These are phyloP conservation scores for Gonapodya prolifera DNA, from an alignment of 192 early-diverging fungal species.

Conservation along the genomic window DNA sequence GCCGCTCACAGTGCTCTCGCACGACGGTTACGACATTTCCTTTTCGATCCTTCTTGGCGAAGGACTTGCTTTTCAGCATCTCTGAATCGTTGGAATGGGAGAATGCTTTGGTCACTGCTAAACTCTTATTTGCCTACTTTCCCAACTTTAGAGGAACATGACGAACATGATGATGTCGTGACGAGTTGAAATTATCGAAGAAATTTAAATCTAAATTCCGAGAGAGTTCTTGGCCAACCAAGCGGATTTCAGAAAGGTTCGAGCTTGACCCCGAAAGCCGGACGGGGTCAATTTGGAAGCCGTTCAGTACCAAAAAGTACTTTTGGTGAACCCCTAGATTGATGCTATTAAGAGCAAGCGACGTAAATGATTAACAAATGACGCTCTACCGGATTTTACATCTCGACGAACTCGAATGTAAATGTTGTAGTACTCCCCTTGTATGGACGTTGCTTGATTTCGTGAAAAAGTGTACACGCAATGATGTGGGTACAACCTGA, in stretches of 20 bases:
- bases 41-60: slow-evolving; percentile 79
- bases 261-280: not conserved
- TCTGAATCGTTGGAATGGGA: not conserved
- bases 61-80: slow-evolving; percentile 72
- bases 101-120: not conserved
- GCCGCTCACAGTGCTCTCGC: slow-evolving; percentile 78
- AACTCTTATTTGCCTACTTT: not conserved
- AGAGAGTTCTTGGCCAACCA: not conserved
- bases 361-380: not conserved
- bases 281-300: not conserved
- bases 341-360: not conserved
- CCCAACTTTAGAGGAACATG: not conserved
- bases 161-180: not conserved
- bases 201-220: not conserved
- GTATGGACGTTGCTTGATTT: not conserved
- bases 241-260: not conserved
- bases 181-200: not conserved
- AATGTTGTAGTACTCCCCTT: not conserved
- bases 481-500: not conserved
- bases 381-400: not conserved
- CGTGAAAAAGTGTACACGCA: not conserved
- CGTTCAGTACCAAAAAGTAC: not conserved
- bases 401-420: not conserved
- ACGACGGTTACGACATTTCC: slow-evolving; percentile 88
- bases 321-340: not conserved